Percentiles rank a stretch among this genome's conserved stretches.
These are phyloP conservation scores for Canariomyces notabilis DNA, from an alignment of 2,329 filamentous ascomycete genomes.

Conservation along the genomic window DNA sequence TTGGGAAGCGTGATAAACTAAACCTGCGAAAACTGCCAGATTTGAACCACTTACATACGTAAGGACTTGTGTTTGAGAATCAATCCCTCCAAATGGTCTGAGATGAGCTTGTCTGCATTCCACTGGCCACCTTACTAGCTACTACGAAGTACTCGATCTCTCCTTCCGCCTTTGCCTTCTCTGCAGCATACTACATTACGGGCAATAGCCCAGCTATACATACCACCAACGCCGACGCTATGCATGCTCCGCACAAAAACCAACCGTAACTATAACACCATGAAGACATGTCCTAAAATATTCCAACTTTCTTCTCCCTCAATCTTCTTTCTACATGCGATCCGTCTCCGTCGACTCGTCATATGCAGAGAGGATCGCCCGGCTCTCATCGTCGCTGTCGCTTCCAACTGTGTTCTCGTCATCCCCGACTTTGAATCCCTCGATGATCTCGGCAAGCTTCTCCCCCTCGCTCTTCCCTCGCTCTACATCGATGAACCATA, in stretches of 20 bases:
- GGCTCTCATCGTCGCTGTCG: conserved; percentile 29
- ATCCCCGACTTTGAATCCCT: conserved; percentile 40
- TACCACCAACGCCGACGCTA: conserved; percentile 25
- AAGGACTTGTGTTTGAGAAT: too few species aligned
- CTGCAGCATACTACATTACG: conserved; percentile 1
- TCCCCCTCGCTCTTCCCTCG: conserved; percentile 66
- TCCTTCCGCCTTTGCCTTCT: not conserved
- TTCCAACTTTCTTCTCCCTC: not conserved
- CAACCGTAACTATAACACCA: too few species aligned
- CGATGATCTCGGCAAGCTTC: conserved; percentile 56
- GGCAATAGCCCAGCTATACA: not conserved
- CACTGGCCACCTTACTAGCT: too few species aligned
- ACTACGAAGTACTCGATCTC: not conserved
- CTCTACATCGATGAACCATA: conserved; percentile 81
- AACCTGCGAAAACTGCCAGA: too few species aligned
- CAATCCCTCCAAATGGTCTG: too few species aligned
- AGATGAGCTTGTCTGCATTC: too few species aligned
- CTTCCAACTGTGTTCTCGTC: conserved; percentile 11
- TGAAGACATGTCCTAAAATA: too few species aligned
- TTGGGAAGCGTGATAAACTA: too few species aligned
- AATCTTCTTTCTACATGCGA: not conserved
- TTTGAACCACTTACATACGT: too few species aligned
- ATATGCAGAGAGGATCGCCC: conserved; percentile 33
- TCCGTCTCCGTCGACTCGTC: conserved; percentile 27
- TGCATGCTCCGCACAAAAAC: conserved; percentile 14